Conservation (phyloP, 2,329 filamentous ascomycete species). For the Dryadomyces quercus-mongolicae region DNA sequence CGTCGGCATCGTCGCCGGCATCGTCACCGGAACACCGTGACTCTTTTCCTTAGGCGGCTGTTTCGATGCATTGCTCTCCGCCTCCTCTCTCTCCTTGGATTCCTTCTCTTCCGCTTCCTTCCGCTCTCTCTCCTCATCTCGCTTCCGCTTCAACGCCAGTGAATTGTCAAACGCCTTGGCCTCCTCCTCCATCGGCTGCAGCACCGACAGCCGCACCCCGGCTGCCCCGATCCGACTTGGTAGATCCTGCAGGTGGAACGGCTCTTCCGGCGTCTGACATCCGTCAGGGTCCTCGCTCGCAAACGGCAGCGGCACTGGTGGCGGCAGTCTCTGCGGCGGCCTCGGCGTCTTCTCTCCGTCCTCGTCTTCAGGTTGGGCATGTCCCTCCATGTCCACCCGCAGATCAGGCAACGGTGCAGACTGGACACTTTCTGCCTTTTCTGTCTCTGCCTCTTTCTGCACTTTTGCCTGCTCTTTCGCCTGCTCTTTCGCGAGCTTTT, state of each 20-base stretch:
- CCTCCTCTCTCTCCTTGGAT: not conserved
- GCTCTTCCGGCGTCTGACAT: slow-evolving; percentile 30
- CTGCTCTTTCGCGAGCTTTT: too few relatives aligned
- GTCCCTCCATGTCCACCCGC: not conserved
- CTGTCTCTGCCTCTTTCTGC: not conserved
- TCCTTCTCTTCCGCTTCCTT: slow-evolving; percentile 2
- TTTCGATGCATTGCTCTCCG: not conserved
- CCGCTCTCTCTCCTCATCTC: not conserved
- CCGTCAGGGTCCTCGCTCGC: slow-evolving; percentile 16
- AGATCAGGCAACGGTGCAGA: not conserved
- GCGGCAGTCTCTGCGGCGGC: not conserved
- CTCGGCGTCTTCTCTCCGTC: not conserved
- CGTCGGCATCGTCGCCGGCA: slow-evolving; percentile 16
- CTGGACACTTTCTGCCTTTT: not conserved
- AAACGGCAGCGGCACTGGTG: not conserved
- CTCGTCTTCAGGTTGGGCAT: not conserved
- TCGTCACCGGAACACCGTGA: not conserved
- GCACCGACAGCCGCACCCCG: slow-evolving; percentile 19
- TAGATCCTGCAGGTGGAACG: slow-evolving; percentile 37
- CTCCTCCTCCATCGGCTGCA: slow-evolving; percentile 18
- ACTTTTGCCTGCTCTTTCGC: too few relatives aligned
- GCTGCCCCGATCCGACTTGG: slow-evolving; percentile 28
- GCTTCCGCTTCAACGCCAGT: slow-evolving; percentile 2
- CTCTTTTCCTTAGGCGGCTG: not conserved
- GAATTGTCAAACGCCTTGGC: slow-evolving; percentile 12